Evolutionary conservation across 2,329 filamentous ascomycete genomes (phyloP).

Genomic region (Paraconiothyrium sp.): DNA sequence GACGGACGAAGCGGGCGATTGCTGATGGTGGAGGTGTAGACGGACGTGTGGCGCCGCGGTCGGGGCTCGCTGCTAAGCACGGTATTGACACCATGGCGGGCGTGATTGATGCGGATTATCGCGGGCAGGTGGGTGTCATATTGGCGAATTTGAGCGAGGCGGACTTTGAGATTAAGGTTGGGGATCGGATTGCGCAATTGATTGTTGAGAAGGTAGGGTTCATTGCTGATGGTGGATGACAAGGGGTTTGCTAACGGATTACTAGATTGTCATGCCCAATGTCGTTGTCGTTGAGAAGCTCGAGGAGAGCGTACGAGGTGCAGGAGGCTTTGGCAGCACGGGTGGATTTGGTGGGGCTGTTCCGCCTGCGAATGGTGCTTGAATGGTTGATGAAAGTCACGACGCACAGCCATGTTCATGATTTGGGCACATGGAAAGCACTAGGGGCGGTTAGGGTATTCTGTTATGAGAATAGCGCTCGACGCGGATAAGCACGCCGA

Average conservation of each 20-base stretch:
- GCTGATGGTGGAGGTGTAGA: slow-evolving; percentile 62
- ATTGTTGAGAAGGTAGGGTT: slow-evolving; percentile 78
- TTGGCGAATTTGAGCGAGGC: slow-evolving; percentile 90
- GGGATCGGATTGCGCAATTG: slow-evolving; percentile 92
- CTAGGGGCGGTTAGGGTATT: neutral
- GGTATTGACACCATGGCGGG: slow-evolving; percentile 96
- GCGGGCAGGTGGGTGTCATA: slow-evolving; percentile 91
- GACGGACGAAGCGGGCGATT: neutral
- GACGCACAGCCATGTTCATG: neutral
- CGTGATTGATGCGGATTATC: slow-evolving; percentile 97
- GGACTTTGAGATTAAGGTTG: slow-evolving; percentile 83
- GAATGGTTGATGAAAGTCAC: neutral
- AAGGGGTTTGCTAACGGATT: slow-evolving; percentile 13
- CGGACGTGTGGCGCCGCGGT: slow-evolving; percentile 87
- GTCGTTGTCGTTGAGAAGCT: slow-evolving; percentile 89
- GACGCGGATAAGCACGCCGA: neutral
- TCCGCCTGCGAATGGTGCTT: neutral
- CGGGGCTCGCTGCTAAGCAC: slow-evolving; percentile 91
- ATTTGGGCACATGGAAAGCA: neutral
- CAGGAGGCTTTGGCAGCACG: slow-evolving; percentile 66
- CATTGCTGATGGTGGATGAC: slow-evolving; percentile 20
- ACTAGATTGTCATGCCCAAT: slow-evolving; percentile 85
- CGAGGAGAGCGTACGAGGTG: slow-evolving; percentile 88
- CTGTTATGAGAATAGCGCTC: neutral
- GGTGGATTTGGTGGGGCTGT: slow-evolving; percentile 43